These are phyloP conservation scores for Eucalyptus shirleyi DNA, from an alignment of 345 rosid genomes.

Conservation along the genomic window DNA sequence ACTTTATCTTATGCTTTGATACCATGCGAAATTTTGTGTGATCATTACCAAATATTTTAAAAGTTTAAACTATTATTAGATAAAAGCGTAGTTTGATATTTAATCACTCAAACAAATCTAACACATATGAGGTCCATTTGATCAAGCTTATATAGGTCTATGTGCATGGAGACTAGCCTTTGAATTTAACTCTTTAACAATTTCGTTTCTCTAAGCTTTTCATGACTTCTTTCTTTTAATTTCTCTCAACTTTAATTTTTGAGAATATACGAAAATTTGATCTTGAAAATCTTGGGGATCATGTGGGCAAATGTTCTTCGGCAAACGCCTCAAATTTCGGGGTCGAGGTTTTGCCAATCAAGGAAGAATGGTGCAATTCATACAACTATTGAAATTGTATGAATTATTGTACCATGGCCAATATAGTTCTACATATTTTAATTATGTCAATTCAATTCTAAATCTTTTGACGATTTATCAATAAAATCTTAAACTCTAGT, in stretches of 20 bases:
- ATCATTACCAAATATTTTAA: accelerated
- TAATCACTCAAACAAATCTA: too few relatives aligned
- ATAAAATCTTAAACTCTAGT: too few relatives aligned
- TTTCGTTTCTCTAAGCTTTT: not conserved
- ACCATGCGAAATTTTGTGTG: too few relatives aligned
- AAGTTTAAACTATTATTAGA: too few relatives aligned
- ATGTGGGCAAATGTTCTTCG: not conserved
- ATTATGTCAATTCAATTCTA: too few relatives aligned
- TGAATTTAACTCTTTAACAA: not conserved
- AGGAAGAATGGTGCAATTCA: not conserved
- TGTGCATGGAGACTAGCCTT: not conserved
- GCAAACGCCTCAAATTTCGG: not conserved
- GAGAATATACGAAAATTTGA: not conserved
- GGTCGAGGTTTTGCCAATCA: not conserved
- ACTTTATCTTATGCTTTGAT: too few relatives aligned
- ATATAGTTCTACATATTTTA: too few relatives aligned
- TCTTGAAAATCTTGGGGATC: not conserved
- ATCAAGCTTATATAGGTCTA: too few relatives aligned
- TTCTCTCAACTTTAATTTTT: not conserved
- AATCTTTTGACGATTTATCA: too few relatives aligned
- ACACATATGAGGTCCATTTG: too few relatives aligned
- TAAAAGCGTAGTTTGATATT: too few relatives aligned
- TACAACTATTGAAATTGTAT: not conserved
- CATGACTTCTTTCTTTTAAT: not conserved
- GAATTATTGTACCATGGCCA: too few relatives aligned